Evolutionary conservation across 805 yeast species (phyloP).

Genomic region (Priceomyces carsonii): DNA sequence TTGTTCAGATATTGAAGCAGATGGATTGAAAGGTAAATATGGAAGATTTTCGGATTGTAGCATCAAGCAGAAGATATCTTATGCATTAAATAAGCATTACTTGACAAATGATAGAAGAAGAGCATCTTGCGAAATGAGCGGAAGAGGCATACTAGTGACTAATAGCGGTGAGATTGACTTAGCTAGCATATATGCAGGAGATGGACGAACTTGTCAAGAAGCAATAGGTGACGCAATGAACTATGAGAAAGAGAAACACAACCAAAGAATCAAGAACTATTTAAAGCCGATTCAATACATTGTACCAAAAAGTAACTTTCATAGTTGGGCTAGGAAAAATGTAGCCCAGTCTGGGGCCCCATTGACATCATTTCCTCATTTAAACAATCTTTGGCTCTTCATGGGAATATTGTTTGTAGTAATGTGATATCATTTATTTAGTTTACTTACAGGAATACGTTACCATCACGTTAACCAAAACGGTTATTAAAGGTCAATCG

Average conservation of each 20-base stretch:
- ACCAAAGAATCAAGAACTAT: background rate
- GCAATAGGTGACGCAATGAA: slow-evolving; percentile 11
- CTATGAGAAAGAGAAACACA: slow-evolving; percentile 1
- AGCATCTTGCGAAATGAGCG: slow-evolving; percentile 25
- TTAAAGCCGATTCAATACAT: slow-evolving; percentile 1
- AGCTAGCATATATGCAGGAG: slow-evolving; percentile 16
- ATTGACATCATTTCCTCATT: no score
- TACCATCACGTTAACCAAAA: no score
- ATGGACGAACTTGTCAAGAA: slow-evolving; percentile 27
- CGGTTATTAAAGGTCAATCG: no score
- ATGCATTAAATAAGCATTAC: slow-evolving; percentile 40
- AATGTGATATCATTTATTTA: no score
- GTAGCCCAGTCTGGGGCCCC: no score
- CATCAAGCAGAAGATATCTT: slow-evolving; percentile 37
- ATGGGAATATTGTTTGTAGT: no score
- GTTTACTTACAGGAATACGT: no score
- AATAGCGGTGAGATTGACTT: slow-evolving; percentile 16
- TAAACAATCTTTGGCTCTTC: no score
- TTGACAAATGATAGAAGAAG: slow-evolving; percentile 17
- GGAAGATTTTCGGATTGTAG: slow-evolving; percentile 45
- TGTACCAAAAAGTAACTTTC: background rate
- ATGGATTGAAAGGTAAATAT: slow-evolving; percentile 39
- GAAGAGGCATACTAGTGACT: slow-evolving; percentile 17
- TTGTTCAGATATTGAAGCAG: slow-evolving; percentile 38
- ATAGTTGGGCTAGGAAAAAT: no score